Evolutionary conservation across 306 rosid species (phyloP), one percentile per base, ranked within the genome.

Genomic region (Prunus mira): DNA sequence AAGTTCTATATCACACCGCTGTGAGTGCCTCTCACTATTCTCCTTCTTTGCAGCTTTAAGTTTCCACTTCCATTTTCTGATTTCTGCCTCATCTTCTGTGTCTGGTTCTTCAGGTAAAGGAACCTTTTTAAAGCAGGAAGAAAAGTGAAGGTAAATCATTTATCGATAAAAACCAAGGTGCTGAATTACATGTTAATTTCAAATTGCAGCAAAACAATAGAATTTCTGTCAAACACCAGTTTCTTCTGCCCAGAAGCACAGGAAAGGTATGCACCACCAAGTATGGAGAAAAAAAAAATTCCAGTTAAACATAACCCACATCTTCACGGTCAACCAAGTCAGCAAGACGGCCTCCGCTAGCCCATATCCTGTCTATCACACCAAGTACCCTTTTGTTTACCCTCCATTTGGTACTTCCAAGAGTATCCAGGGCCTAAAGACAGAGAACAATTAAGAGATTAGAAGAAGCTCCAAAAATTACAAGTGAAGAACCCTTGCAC

Each of bases 11-110:
- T 95, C 97, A 69, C 99, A 95, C 71, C 96, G 89, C 79, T 90
- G 96, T 54, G 99, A 92, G 84, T 95, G 97, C 78, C 87, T 89
- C 86, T 92, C 97, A 6, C 30, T 79, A 73, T 92, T 95, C 79
- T 84, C 88, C 85, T 90, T 95, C 84, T 79, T 90, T n/a, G 73
- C 84, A 52, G 75, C 67, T 88, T 92, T 95, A 30, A 90, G 80
- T 82, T 88, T 92, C 99, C 99, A 95, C 79, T 84, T 95, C 97
- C 97, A 92, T 84, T 92, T 95, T 80, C 82, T 86, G n/a, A 88
- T 77, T 84, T 90, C 89, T 50, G 85, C 79, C 89, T 88, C 93
- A 83, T 92, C 97, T 76, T 88, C 92, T 65, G 90, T 86, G 79
- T 78, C 89, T 20, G 86, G 99, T 78, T 92, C 89, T 85, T 82